Conservation (phyloP, 805 yeast genomes). For the Sugiyamaella qingdaonensis region DNA sequence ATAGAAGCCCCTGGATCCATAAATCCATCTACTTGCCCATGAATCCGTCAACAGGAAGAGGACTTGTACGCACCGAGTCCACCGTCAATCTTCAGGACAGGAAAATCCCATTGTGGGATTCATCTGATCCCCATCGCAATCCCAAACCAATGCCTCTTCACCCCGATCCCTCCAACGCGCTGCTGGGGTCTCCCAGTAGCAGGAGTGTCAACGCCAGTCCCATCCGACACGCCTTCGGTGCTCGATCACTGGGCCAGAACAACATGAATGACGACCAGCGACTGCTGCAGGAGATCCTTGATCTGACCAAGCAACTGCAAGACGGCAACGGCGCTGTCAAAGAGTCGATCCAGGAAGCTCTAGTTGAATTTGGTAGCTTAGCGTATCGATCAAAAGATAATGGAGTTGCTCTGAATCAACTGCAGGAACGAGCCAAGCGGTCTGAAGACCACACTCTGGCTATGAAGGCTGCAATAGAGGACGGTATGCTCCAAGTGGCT, state of each 20-base stretch:
- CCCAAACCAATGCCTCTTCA: constrained; percentile 42
- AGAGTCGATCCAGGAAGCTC: constrained; percentile 30
- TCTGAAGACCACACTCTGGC: constrained; percentile 23
- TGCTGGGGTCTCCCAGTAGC: constrained; percentile 19
- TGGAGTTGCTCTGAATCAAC: constrained; percentile 31
- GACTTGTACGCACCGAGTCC: constrained; percentile 22
- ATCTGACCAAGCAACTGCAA: constrained; percentile 28
- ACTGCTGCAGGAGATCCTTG: constrained; percentile 24
- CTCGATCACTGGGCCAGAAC: not conserved
- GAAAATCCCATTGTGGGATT: constrained; percentile 34
- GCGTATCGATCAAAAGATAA: constrained; percentile 35
- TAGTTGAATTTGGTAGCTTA: constrained; percentile 33
- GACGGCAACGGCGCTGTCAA: constrained; percentile 32
- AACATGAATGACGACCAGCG: constrained; percentile 9
- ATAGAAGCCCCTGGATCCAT: not conserved
- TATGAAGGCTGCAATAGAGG: constrained; percentile 16
- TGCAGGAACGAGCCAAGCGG: constrained; percentile 20
- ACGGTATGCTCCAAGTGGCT: constrained; percentile 10
- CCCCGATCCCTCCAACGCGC: constrained; percentile 35
- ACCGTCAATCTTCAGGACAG: constrained; percentile 20
- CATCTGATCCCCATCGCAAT: constrained; percentile 38
- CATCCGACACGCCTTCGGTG: constrained; percentile 17
- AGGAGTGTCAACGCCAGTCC: constrained; percentile 23
- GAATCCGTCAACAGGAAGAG: not conserved
- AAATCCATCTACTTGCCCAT: not conserved